Conservation (phyloP, 441 rosid species). For the Raphanus hybrid region DNA sequence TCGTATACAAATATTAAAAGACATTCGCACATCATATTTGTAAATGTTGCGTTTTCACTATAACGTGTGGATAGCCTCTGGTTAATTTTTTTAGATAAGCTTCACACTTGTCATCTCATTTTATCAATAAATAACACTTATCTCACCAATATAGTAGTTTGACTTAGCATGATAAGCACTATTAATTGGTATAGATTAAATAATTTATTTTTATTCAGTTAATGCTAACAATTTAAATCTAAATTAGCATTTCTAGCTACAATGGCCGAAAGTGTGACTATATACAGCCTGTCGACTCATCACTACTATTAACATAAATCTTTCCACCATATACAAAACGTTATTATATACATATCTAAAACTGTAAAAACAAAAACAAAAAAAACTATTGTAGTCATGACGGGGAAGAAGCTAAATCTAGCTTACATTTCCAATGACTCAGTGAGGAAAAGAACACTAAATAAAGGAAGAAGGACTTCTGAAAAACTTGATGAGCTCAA, state of each 20-base stretch:
- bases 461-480: constrained; percentile 49
- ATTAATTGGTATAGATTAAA: neutral
- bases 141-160: neutral
- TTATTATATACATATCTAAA: neutral
- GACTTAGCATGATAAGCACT: neutral
- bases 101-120: neutral
- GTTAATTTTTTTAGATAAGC: neutral
- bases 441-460: constrained; percentile 49
- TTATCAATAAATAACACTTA: neutral
- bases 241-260: neutral
- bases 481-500: constrained; percentile 56
- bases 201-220: neutral
- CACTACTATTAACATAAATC: neutral
- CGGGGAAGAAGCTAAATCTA: constrained; percentile 55
- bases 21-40: neutral
- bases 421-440: constrained; percentile 48
- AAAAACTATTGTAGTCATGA: constrained; percentile 21
- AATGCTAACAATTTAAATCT: neutral
- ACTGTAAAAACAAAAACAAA: neutral
- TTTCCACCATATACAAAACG: constrained; percentile 4
- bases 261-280: neutral
- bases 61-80: neutral
- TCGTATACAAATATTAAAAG: neutral
- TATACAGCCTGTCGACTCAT: neutral
- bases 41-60: neutral